Evolutionary conservation across 352 stramenopile species (phyloP), one percentile per base, ranked within the genome.

Genomic region (Phytophthora megakarya): DNA sequence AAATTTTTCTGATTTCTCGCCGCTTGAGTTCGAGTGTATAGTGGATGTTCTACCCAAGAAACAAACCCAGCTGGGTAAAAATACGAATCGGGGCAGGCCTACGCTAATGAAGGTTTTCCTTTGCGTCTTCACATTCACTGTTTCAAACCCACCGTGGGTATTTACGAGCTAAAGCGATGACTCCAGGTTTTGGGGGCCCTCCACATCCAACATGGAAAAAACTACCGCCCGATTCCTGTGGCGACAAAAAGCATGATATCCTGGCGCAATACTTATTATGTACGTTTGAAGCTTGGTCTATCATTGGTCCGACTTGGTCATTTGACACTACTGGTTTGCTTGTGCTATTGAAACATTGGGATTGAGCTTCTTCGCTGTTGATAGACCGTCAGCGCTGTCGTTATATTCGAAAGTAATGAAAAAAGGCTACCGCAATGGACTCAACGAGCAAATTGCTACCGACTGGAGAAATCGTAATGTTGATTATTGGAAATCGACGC

Each of bases 21-120:
- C 50, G 22, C 5, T 30, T 3, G 50, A 58, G 12, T 49, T 58
- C 30, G 50, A 58, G 28, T 22, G 37, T 10, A 58, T 49, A 22
- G 50, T 58, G 5, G 50, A 58, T 21, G 19, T 58, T 21, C 38
- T 15, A 3, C 25, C 19, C 3, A 8, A 15, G 4, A 21, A 23
- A 16, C 33, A 7, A 51, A 19, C 11, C 3, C 16, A 18, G 1
- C 15, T 26, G 1, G 15, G 30, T 16, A 22, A 18, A 23, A 22
- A 33, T n/a, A n/a, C n/a, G n/a, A 9, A 35, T 9, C 47, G 32
- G 2, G 38, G 25, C 5, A 7, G 13, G 2, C 32, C 32, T 45
- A 16, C 15, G 23, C 50, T 35, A 8, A 3, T 1, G 47, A n/a
- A 23, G 37, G 3, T 58, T 58, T 58, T 3, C 50, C 2, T 26